These are phyloP conservation scores for Madurella mycetomatis DNA, from an alignment of 2,329 filamentous ascomycete species.

Conservation along the genomic window DNA sequence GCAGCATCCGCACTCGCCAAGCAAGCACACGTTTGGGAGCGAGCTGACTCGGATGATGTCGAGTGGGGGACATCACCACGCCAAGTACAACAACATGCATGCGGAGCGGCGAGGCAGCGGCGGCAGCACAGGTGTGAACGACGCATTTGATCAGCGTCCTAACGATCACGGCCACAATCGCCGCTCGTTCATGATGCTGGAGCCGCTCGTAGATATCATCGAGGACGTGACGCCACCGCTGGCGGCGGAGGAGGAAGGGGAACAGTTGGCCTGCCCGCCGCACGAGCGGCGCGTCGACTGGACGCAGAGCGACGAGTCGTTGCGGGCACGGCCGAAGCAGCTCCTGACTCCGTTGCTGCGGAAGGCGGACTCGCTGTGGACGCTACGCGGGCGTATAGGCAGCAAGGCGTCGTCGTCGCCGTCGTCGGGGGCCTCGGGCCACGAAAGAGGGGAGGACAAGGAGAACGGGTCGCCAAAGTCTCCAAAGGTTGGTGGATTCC, in stretches of 20 bases:
- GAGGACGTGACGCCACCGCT: constrained; percentile 18
- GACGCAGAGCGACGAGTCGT: constrained; percentile 52
- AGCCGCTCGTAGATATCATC: constrained; percentile 4
- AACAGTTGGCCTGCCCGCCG: not conserved
- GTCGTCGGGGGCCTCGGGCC: not conserved
- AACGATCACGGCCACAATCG: constrained; percentile 16
- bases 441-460: not conserved
- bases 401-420: constrained; percentile 17
- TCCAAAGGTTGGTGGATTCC: constrained; percentile 36
- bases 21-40: constrained; percentile 33
- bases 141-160: constrained; percentile 15
- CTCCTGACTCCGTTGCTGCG: constrained; percentile 32
- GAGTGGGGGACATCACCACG: constrained; percentile 4
- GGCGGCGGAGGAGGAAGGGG: constrained; percentile 28
- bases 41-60: constrained; percentile 17
- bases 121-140: constrained; percentile 25
- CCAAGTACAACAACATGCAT: constrained; percentile 8
- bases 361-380: constrained; percentile 48
- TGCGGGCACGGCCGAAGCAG: constrained; percentile 3
- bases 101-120: constrained; percentile 36
- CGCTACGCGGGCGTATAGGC: constrained; percentile 40
- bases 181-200: constrained; percentile 16
- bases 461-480: constrained; percentile 6
- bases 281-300: constrained; percentile 45
- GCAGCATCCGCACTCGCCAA: constrained; percentile 18